phyloP scores from a whole-genome alignment of 2,329 filamentous ascomycete species.

The Corniculantispora saksenae region DNA sequence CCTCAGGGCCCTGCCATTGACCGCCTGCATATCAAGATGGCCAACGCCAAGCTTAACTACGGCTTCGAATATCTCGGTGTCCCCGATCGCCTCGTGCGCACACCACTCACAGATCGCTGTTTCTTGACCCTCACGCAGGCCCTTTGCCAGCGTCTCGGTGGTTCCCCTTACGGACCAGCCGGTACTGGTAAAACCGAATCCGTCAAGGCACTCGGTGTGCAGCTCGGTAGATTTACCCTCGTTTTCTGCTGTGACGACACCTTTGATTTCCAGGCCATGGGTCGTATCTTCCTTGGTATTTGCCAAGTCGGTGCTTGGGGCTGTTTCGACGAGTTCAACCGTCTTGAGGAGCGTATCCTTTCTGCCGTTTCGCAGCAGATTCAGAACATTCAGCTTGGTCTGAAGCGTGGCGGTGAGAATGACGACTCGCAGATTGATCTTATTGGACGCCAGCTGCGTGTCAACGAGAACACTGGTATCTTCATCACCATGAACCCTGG shows the following conservation, averaged over 20 bases:
- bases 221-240: constrained; percentile 94
- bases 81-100: constrained; percentile 91
- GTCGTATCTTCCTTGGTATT: constrained; percentile 97
- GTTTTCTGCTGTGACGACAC: constrained; percentile 99
- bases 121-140: constrained; percentile 98
- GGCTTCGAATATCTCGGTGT: constrained; percentile 98
- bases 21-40: constrained; percentile 90
- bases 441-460: constrained; percentile 83
- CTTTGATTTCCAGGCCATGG: constrained; percentile 99
- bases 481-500: constrained; percentile 99
- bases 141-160: constrained; percentile 89
- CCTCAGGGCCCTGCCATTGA: constrained; percentile 78
- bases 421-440: constrained; percentile 89
- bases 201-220: constrained; percentile 94
- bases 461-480: constrained; percentile 92
- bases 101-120: constrained; percentile 94
- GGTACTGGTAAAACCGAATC: constrained; percentile 99
- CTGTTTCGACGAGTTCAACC: constrained; percentile 99
- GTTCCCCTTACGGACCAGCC: constrained; percentile 94
- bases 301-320: constrained; percentile 99
- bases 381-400: constrained; percentile 95
- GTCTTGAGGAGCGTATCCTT: constrained; percentile 94
- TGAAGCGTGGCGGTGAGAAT: constrained; percentile 82
- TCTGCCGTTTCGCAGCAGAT: constrained; percentile 99
- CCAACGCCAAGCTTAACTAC: constrained; percentile 92